Conservation (phyloP, 345 rosid genomes). For the Zanthoxylum bungeanum region DNA sequence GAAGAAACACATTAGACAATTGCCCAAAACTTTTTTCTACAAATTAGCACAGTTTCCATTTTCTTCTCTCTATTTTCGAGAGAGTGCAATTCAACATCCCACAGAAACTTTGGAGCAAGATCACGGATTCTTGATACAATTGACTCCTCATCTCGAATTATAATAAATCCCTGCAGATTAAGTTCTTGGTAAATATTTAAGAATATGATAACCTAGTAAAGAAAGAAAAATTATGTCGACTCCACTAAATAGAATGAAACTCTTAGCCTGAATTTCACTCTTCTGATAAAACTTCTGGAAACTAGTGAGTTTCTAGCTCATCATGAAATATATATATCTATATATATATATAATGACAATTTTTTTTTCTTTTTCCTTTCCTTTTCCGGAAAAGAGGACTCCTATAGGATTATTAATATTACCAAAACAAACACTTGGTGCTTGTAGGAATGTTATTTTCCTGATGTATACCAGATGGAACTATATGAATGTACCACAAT, state of each 20-base stretch:
- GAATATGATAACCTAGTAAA: background rate
- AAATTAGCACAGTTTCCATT: conserved; percentile 60
- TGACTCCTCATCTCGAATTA: conserved; percentile 76
- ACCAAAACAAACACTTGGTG: background rate
- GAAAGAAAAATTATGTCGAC: background rate
- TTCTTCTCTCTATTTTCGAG: conserved; percentile 55
- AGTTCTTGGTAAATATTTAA: background rate
- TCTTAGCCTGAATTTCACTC: background rate
- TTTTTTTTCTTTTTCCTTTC: background rate
- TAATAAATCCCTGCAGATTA: conserved; percentile 62
- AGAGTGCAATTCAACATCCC: conserved; percentile 71
- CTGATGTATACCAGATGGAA: background rate
- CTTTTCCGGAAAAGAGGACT: background rate
- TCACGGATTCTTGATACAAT: conserved; percentile 50
- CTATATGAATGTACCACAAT: background rate
- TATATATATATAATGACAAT: background rate
- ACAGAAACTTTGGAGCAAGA: conserved; percentile 66
- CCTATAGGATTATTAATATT: background rate
- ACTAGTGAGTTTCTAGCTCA: background rate
- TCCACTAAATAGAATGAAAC: background rate
- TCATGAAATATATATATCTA: too few relatives aligned
- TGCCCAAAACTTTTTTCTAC: conserved; percentile 89
- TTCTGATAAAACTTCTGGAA: background rate
- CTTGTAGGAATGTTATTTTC: background rate
- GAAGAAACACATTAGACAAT: conserved; percentile 26